Percentiles rank a stretch among this genome's conserved stretches.
Conservation (phyloP, 768 basidiomycete species). For the Fistulinella prunicolor region DNA sequence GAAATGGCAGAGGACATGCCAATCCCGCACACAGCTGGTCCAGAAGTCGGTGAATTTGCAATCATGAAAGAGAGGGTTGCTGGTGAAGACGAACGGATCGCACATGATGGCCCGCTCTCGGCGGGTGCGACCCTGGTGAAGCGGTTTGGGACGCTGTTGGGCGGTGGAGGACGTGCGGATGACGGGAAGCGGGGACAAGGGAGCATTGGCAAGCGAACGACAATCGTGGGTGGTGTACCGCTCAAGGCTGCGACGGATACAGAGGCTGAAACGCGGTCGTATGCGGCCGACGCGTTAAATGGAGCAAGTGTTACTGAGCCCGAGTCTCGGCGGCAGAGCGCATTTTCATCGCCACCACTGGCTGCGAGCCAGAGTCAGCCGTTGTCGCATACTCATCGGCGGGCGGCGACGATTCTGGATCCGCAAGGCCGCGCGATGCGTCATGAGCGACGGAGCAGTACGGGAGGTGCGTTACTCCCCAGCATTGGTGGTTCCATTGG, state of each 20-base stretch:
- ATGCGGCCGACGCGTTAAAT: conserved; percentile 17
- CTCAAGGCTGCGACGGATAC: conserved; percentile 39
- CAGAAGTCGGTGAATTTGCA: conserved; percentile 57
- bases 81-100: conserved; percentile 24
- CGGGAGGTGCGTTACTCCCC: conserved; percentile 56
- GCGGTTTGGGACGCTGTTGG: conserved; percentile 69
- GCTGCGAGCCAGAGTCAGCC: conserved; percentile 54
- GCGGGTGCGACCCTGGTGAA: conserved; percentile 72
- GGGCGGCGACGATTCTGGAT: conserved; percentile 77
- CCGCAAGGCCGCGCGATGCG: conserved; percentile 57
- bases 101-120: conserved; percentile 38
- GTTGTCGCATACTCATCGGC: conserved; percentile 57
- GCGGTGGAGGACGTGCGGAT: conserved; percentile 38
- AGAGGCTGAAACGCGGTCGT: conserved; percentile 30
- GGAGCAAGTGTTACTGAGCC: conserved; percentile 24
- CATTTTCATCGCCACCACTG: conserved; percentile 32
- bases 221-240: conserved; percentile 44
- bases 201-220: conserved; percentile 45
- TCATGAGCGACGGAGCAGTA: conserved; percentile 77
- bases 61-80: conserved; percentile 34
- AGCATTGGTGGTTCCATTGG: conserved; percentile 56
- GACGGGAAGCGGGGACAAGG: conserved; percentile 41
- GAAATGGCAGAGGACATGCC: conserved; percentile 41
- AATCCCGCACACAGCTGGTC: conserved; percentile 61
- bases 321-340: conserved; percentile 19